Conservation (phyloP, 306 rosid species). For the Alnus rubra region DNA sequence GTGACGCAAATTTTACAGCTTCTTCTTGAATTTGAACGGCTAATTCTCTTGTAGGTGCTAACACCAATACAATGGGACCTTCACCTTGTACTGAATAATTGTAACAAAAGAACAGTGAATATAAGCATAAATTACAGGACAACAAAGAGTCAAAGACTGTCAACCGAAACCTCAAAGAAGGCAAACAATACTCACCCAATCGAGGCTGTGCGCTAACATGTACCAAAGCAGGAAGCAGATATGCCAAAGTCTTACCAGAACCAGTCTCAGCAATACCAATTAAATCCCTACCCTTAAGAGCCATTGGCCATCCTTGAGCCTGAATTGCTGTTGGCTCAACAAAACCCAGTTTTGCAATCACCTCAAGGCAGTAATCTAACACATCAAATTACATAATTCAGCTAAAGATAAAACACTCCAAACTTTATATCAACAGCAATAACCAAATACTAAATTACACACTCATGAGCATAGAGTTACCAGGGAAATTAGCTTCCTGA, state of each 20-base stretch:
- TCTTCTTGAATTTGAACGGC: conserved; percentile 97
- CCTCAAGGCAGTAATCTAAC: conserved; percentile 81
- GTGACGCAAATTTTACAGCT: conserved; percentile 67
- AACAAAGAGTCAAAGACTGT: background rate
- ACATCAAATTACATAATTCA: conserved; percentile 26
- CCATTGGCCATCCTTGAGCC: conserved; percentile 99
- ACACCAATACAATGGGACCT: conserved; percentile 80
- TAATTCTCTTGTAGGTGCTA: conserved; percentile 94
- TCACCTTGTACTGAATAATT: conserved; percentile 65
- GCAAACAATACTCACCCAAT: conserved; percentile 51
- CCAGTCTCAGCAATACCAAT: conserved; percentile 99
- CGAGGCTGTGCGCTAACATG: conserved; percentile 93
- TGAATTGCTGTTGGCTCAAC: conserved; percentile 95
- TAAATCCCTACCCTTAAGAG: conserved; percentile 90
- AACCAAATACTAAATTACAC: background rate
- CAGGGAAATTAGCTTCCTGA: conserved; percentile 80
- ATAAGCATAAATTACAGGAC: conserved; percentile 1
- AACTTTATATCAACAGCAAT: background rate
- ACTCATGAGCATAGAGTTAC: conserved; percentile 40
- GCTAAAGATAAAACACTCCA: background rate
- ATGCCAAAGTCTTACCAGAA: conserved; percentile 92
- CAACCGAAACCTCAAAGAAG: background rate
- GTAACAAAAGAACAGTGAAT: conserved; percentile 20
- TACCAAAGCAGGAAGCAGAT: conserved; percentile 83
- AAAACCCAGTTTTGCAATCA: conserved; percentile 85